phyloP scores from a whole-genome alignment of 2,329 filamentous ascomycete genomes.

The Talaromyces sp. region DNA sequence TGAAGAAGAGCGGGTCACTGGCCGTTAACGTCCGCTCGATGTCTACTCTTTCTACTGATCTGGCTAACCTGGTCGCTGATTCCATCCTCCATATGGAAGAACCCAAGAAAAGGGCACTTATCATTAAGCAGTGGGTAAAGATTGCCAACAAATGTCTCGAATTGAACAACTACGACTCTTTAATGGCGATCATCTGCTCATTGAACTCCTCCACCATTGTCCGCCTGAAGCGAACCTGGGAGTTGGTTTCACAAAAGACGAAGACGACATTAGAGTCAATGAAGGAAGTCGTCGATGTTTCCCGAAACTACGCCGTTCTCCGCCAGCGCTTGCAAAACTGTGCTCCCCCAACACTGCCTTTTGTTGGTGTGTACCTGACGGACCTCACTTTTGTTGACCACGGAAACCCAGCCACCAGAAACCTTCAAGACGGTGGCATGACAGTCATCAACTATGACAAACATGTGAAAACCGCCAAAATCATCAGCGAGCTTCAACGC shows the following conservation, averaged over 20 bases:
- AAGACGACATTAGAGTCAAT: conserved; percentile 73
- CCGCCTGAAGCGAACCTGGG: conserved; percentile 87
- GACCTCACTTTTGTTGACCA: conserved; percentile 95
- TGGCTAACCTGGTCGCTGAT: conserved; percentile 88
- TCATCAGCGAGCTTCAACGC: conserved; percentile 90
- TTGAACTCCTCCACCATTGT: conserved; percentile 87
- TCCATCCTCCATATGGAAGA: conserved; percentile 86
- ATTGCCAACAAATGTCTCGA: conserved; percentile 80
- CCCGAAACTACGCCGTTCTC: conserved; percentile 84
- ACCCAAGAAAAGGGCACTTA: conserved; percentile 79
- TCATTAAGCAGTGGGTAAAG: conserved; percentile 99
- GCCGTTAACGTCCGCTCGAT: conserved; percentile 90
- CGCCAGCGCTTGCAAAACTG: conserved; percentile 78
- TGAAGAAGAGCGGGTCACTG: conserved; percentile 72
- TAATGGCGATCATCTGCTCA: conserved; percentile 96
- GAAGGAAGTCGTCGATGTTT: conserved; percentile 79
- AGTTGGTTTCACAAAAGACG: conserved; percentile 75
- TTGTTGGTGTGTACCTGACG: conserved; percentile 92
- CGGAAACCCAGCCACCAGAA: conserved; percentile 81
- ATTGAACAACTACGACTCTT: conserved; percentile 88
- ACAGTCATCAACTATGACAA: conserved; percentile 97
- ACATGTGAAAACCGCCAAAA: conserved; percentile 87
- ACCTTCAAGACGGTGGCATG: conserved; percentile 63
- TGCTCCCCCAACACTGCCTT: conserved; percentile 86
- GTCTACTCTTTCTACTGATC: conserved; percentile 84